Conservation (phyloP, 2,329 filamentous ascomycete genomes). For the Venturia carpophila region DNA sequence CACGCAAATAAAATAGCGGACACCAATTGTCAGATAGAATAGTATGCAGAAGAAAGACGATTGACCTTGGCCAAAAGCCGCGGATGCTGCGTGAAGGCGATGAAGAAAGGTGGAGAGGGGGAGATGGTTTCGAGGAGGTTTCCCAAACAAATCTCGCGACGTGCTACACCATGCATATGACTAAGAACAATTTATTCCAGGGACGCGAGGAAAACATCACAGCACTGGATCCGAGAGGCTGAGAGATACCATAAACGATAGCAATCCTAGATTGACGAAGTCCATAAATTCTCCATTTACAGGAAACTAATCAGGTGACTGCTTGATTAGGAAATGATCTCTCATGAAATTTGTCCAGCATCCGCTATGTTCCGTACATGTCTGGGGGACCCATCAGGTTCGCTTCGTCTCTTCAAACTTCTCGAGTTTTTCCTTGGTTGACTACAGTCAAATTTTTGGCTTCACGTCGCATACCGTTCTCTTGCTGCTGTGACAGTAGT, state of each 20-base stretch:
- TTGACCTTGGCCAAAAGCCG: not conserved
- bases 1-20: not conserved
- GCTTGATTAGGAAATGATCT: not conserved
- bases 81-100: not conserved
- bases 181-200: not conserved
- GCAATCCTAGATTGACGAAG: not conserved
- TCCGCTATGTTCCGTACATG: not conserved
- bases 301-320: not conserved
- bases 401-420: not conserved
- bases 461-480: not conserved
- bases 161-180: not conserved
- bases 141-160: conserved; percentile 10
- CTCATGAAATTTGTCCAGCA: not conserved
- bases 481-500: not conserved
- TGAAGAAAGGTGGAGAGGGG: not conserved
- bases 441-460: not conserved
- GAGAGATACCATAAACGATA: not conserved
- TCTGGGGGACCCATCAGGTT: not conserved
- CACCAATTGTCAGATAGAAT: not conserved
- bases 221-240: not conserved
- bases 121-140: not conserved
- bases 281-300: not conserved
- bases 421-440: not conserved
- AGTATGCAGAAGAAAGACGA: not conserved
- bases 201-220: not conserved